Conservation (phyloP, 2,329 filamentous ascomycete genomes). For the Chlorencoelia australis region DNA sequence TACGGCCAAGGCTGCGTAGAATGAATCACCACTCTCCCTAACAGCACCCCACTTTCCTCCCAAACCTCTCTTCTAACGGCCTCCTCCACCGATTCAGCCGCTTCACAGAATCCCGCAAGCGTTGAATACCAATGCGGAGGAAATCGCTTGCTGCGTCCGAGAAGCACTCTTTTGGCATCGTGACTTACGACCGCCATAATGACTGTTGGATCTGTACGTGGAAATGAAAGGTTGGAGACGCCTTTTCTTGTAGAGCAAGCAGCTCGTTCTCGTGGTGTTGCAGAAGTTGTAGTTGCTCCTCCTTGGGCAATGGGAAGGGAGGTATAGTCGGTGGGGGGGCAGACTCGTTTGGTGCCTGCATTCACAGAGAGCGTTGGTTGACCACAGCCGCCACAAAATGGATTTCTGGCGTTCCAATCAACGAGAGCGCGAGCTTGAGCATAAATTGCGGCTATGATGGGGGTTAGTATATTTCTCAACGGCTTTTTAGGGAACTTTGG, state of each 20-base stretch:
- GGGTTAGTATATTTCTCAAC: background rate
- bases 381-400: slow-evolving; percentile 85
- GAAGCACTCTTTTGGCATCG: slow-evolving; percentile 57
- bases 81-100: slow-evolving; percentile 76
- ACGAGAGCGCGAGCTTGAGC: slow-evolving; percentile 79
- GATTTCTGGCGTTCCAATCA: slow-evolving; percentile 91
- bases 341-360: slow-evolving; percentile 71
- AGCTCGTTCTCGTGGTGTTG: slow-evolving; percentile 42
- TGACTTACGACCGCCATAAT: slow-evolving; percentile 87
- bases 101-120: slow-evolving; percentile 78
- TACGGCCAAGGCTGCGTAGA: slow-evolving; percentile 84
- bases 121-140: slow-evolving; percentile 82
- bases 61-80: slow-evolving; percentile 75
- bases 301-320: slow-evolving; percentile 28
- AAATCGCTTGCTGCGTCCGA: slow-evolving; percentile 78
- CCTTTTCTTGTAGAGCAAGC: slow-evolving; percentile 75
- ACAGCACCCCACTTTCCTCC: slow-evolving; percentile 71
- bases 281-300: slow-evolving; percentile 29
- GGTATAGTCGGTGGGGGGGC: slow-evolving; percentile 58
- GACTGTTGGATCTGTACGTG: slow-evolving; percentile 75
- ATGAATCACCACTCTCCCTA: slow-evolving; percentile 72
- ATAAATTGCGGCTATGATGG: slow-evolving; percentile 65
- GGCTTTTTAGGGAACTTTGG: background rate
- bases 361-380: slow-evolving; percentile 69
- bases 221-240: slow-evolving; percentile 85